phyloP scores from a whole-genome alignment of 2,329 filamentous ascomycete species.

The Claviceps capensis region DNA sequence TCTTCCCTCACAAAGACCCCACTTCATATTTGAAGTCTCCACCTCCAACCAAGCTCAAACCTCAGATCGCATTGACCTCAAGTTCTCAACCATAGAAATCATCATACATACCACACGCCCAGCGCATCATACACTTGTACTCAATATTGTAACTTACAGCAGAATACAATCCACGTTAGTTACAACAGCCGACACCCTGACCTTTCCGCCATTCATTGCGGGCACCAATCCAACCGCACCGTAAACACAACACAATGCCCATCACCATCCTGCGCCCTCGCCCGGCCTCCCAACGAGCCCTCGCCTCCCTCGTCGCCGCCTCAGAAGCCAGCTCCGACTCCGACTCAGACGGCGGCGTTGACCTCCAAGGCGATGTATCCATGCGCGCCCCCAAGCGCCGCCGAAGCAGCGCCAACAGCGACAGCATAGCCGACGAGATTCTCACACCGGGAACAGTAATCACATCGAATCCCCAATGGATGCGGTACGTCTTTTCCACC shows the following conservation, averaged over 20 bases:
- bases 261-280: constrained; percentile 34
- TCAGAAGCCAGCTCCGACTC: constrained; percentile 26
- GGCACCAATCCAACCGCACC: too few species aligned
- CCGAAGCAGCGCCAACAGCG: constrained; percentile 14
- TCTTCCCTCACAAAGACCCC: neutral
- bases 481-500: constrained; percentile 43
- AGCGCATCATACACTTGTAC: neutral
- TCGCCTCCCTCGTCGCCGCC: constrained; percentile 9
- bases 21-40: neutral
- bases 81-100: neutral
- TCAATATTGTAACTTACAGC: too few species aligned
- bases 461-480: constrained; percentile 90
- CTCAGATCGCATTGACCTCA: neutral
- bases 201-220: too few species aligned
- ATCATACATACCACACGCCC: neutral
- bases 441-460: constrained; percentile 83
- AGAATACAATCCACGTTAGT: too few species aligned
- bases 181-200: too few species aligned
- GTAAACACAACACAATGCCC: constrained; percentile 21
- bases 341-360: constrained; percentile 32
- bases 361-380: constrained; percentile 29
- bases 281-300: constrained; percentile 15
- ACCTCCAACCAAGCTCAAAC: neutral
- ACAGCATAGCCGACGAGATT: constrained; percentile 34
- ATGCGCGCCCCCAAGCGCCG: constrained; percentile 30